phyloP scores from a whole-genome alignment of 2,329 filamentous ascomycete species.

The Dactylonectria estremocensis region DNA sequence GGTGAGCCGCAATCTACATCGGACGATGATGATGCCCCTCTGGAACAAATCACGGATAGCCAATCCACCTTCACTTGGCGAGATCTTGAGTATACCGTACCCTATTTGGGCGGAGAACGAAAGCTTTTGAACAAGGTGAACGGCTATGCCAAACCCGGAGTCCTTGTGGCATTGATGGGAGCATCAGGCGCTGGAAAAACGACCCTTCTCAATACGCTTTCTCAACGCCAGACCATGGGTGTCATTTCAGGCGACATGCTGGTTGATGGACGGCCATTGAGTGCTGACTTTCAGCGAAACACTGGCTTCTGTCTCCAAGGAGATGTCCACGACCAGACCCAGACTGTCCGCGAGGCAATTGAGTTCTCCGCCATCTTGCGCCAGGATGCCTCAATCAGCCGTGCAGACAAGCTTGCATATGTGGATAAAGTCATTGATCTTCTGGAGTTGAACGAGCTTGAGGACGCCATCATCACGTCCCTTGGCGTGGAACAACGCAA shows the following conservation, averaged over 20 bases:
- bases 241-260: constrained; percentile 82
- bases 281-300: constrained; percentile 82
- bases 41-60: constrained; percentile 50
- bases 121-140: constrained; percentile 67
- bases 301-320: constrained; percentile 77
- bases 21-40: constrained; percentile 23
- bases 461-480: constrained; percentile 72
- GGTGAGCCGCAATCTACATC: background rate
- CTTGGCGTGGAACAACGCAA: constrained; percentile 72
- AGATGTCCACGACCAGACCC: constrained; percentile 75
- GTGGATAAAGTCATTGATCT: constrained; percentile 76
- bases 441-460: constrained; percentile 75
- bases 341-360: constrained; percentile 76
- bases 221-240: constrained; percentile 81
- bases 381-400: constrained; percentile 68
- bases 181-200: constrained; percentile 89
- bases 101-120: constrained; percentile 55
- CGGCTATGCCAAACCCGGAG: constrained; percentile 85
- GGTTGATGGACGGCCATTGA: constrained; percentile 78
- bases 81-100: constrained; percentile 80
- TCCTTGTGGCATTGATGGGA: constrained; percentile 86
- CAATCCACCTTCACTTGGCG: constrained; percentile 76
- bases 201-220: constrained; percentile 82
- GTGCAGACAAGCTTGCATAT: constrained; percentile 75
- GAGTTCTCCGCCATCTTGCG: constrained; percentile 76